Base-by-base conservation (phyloP, 2,329 filamentous ascomycete species). In the Cladosporium sp. region DNA sequence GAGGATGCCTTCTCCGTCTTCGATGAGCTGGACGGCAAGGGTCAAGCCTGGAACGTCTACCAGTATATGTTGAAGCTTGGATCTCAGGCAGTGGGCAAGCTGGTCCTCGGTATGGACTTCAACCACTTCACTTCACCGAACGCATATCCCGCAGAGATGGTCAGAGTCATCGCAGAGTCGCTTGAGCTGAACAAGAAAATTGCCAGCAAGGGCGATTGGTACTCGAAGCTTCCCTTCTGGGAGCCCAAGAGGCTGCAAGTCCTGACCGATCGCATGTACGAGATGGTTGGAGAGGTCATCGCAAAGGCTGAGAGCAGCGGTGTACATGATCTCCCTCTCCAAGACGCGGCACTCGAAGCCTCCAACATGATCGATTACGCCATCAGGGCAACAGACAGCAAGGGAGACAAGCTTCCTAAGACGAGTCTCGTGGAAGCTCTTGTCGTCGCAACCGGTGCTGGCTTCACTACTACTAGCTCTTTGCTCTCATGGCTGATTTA, bases 131-230 rank as follows among this genome's bases (percentile, higher is more conserved):
- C 0, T 72, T 78, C 0, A 84, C 85, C 0, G 78, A 75, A 0
- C 74, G 84, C 1, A 79, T 79, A 72, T 14, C 54, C 54, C 15
- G 28, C 45, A 7, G 65, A 67, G 0, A 79, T 86, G 70, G 79
- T 85, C 0, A 65, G 73, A 40, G 61, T 71, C 11, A 82, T 86
- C 40, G 83, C 78, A 0, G 74, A 81, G 43, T 64, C 75, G 0
- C 73, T 87, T 1, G 73, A 76, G 34, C 70, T 87, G 9, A 87
- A 84, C 70, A 87, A 87, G 73, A 82, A 82, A 66, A 74, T 85
- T 8, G 76, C 81, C 0, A 76, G 79, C 0, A 76, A 78, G 66
- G 82, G 82, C 1, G 73, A 75, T 45, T 87, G 83, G 83, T 86
- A 86, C 60, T 72, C 72, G 2, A 70, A 72, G 8, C 64, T 87